phyloP scores from a whole-genome alignment of 108 stramenopile genomes.

The Cyclotella choctawhatcheeana region DNA sequence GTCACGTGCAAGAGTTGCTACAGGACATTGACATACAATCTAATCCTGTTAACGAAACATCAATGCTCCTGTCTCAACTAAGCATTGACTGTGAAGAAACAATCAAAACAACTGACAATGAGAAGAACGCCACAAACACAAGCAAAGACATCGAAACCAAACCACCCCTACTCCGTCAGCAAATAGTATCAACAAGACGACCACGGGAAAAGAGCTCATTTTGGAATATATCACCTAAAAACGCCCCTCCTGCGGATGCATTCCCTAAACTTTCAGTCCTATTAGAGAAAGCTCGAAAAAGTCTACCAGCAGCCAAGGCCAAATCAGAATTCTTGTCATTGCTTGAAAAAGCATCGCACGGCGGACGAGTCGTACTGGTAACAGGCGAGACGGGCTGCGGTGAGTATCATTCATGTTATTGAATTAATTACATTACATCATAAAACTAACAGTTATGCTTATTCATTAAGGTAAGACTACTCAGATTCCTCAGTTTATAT shows the following conservation, averaged over 20 bases:
- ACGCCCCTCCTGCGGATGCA: conserved; percentile 67
- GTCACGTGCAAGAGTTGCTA: conserved; percentile 56
- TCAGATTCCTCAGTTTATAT: conserved; percentile 93
- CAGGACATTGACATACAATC: conserved; percentile 36
- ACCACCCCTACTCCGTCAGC: too few relatives aligned
- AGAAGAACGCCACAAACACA: background rate
- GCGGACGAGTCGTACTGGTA: conserved; percentile 75
- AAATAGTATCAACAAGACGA: conserved; percentile 31
- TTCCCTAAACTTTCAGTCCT: conserved; percentile 55
- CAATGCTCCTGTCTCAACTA: conserved; percentile 23
- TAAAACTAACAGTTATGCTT: background rate
- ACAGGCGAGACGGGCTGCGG: conserved; percentile 90
- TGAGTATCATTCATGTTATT: conserved; percentile 22
- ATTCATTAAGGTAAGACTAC: conserved; percentile 72
- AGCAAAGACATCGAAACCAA: conserved; percentile 2
- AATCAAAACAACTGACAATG: background rate
- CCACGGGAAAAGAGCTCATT: conserved; percentile 63
- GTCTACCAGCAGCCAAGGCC: conserved; percentile 75
- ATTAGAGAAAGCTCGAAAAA: conserved; percentile 57
- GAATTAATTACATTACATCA: background rate
- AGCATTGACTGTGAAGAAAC: conserved; percentile 12
- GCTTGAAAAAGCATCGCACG: conserved; percentile 50
- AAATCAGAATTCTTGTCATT: conserved; percentile 64
- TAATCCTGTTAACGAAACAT: conserved; percentile 14
- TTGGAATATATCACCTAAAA: conserved; percentile 64